A percentile compares a stretch with the other conserved stretches of the same genome.
Evolutionary conservation across 75 land plant species (phyloP).

Genomic region (Azolla pinnata): DNA sequence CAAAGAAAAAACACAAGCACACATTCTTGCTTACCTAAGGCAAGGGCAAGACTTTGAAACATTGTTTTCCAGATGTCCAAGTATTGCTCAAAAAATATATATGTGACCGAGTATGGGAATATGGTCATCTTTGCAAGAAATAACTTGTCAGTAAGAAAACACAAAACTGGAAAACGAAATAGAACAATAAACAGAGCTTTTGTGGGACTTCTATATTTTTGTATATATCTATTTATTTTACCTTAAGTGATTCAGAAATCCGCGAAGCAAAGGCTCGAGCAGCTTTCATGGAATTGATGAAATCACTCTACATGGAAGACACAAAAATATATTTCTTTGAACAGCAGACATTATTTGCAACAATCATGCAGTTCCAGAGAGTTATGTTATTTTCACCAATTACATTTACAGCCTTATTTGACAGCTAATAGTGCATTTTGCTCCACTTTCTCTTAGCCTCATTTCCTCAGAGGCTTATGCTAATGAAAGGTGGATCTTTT

Average conservation of each 20-base stretch:
- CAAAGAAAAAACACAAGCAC: background rate
- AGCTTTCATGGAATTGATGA: constrained; percentile 75
- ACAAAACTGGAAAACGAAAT: too few relatives aligned
- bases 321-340: too few relatives aligned
- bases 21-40: constrained; percentile 43
- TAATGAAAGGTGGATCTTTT: too few relatives aligned
- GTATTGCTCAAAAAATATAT: constrained; percentile 94
- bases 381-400: too few relatives aligned
- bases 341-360: too few relatives aligned
- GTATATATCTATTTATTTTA: constrained; percentile 5
- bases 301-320: constrained; percentile 74
- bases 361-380: too few relatives aligned
- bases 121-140: constrained; percentile 55
- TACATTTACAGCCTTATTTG: too few relatives aligned
- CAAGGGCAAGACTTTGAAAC: constrained; percentile 59
- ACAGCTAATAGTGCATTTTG: too few relatives aligned
- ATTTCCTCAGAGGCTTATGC: too few relatives aligned
- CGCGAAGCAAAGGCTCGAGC: constrained; percentile 61
- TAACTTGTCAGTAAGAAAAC: background rate
- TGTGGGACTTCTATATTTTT: background rate
- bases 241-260: constrained; percentile 74
- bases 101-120: constrained; percentile 93
- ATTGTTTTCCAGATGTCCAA: constrained; percentile 80
- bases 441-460: too few relatives aligned
- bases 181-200: too few relatives aligned